phyloP scores from a whole-genome alignment of 306 rosid genomes.

The Fragaria ananassa region DNA sequence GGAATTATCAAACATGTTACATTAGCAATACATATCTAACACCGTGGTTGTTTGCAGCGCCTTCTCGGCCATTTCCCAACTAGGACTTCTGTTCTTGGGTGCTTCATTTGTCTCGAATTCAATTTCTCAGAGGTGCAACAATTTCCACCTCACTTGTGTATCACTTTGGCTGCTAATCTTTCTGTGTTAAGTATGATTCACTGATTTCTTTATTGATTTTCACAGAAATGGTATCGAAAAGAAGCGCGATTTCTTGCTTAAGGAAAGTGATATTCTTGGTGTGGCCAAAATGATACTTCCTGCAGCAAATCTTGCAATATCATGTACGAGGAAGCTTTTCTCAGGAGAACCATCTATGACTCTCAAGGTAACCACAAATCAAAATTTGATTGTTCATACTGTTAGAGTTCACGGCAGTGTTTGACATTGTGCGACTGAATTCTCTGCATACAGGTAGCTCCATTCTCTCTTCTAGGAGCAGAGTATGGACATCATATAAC shows the following conservation, averaged over 20 bases:
- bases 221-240: slow-evolving; percentile 47
- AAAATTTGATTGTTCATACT: slow-evolving; percentile 3
- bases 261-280: slow-evolving; percentile 67
- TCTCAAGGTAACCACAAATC: slow-evolving; percentile 55
- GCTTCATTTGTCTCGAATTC: slow-evolving; percentile 70
- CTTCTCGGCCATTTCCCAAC: slow-evolving; percentile 62
- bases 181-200: background rate
- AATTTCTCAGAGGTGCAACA: slow-evolving; percentile 54
- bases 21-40: background rate
- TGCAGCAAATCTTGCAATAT: slow-evolving; percentile 56
- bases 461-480: slow-evolving; percentile 76
- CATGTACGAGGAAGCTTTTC: slow-evolving; percentile 55
- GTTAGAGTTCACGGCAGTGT: background rate
- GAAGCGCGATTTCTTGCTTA: slow-evolving; percentile 42
- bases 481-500: slow-evolving; percentile 83
- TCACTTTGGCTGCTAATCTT: background rate
- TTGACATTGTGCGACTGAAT: slow-evolving; percentile 4
- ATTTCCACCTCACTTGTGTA: background rate
- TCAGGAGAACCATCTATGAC: slow-evolving; percentile 90
- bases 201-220: slow-evolving; percentile 6
- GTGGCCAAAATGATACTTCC: slow-evolving; percentile 63
- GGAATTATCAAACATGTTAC: background rate
- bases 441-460: slow-evolving; percentile 54
- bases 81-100: slow-evolving; percentile 59
- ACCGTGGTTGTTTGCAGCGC: slow-evolving; percentile 44